Conservation (phyloP, 192 early-diverging fungal genomes). For the Backusella luteola region DNA sequence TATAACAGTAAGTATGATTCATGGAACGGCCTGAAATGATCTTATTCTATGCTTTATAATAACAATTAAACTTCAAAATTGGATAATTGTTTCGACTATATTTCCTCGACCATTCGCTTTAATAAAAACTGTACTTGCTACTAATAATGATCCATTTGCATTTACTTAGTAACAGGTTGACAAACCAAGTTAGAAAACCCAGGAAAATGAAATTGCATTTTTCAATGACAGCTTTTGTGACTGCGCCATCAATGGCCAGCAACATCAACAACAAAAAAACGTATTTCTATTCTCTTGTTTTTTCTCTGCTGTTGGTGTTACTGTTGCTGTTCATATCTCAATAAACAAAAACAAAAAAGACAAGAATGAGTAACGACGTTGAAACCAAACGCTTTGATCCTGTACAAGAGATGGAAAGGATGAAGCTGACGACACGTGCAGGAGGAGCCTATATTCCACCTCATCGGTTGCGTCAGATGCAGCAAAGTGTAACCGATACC, state of each 20-base stretch:
- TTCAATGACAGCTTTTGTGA: neutral
- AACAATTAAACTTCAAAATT: too few relatives aligned
- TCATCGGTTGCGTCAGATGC: slow-evolving; percentile 74
- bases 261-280: neutral
- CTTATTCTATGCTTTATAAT: too few relatives aligned
- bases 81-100: too few relatives aligned
- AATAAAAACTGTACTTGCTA: too few relatives aligned
- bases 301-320: neutral
- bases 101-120: too few relatives aligned
- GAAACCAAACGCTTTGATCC: slow-evolving; percentile 35
- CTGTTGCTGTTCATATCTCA: neutral
- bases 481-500: slow-evolving; percentile 67
- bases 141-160: too few relatives aligned
- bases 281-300: neutral
- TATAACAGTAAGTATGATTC: too few relatives aligned
- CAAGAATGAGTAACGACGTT: slow-evolving; percentile 10
- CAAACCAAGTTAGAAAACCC: too few relatives aligned
- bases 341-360: neutral
- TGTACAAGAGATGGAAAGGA: slow-evolving; percentile 38
- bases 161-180: too few relatives aligned
- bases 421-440: slow-evolving; percentile 46
- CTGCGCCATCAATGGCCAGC: neutral
- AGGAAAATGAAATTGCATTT: neutral
- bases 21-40: too few relatives aligned
- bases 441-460: slow-evolving; percentile 89